Percentiles rank a stretch among this genome's conserved stretches.
Evolutionary conservation across 805 yeast species (phyloP).

Genomic region (Nakazawaea peltata): DNA sequence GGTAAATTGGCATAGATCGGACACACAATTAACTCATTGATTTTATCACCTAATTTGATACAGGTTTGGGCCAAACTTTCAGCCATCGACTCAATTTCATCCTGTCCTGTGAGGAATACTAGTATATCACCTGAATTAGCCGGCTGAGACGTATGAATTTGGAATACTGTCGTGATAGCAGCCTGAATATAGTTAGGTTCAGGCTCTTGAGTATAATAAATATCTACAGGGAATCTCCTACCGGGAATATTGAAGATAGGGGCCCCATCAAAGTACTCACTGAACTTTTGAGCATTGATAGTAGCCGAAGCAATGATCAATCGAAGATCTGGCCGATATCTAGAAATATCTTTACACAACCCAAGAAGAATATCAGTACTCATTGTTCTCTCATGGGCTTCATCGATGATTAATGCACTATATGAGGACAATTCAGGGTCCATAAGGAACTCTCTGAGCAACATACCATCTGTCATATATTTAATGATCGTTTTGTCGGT

Average conservation of each 20-base stretch:
- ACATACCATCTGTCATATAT: conserved; percentile 95
- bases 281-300: conserved; percentile 81
- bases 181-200: conserved; percentile 90
- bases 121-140: conserved; percentile 70
- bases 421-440: conserved; percentile 67
- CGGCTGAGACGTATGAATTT: conserved; percentile 66
- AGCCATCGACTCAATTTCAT: conserved; percentile 81
- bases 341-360: conserved; percentile 61
- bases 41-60: conserved; percentile 48
- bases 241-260: conserved; percentile 92
- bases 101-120: conserved; percentile 93
- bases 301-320: conserved; percentile 90
- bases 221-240: conserved; percentile 84
- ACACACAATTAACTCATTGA: conserved; percentile 59
- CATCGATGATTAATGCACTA: conserved; percentile 87
- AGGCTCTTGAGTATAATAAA: conserved; percentile 76
- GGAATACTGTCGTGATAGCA: conserved; percentile 79
- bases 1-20: conserved; percentile 93
- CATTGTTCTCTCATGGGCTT: conserved; percentile 93
- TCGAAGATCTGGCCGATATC: conserved; percentile 59
- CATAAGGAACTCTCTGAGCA: conserved; percentile 71
- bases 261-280: conserved; percentile 72
- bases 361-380: conserved; percentile 85
- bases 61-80: conserved; percentile 64
- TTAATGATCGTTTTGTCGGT: conserved; percentile 62